Percentiles rank a stretch among this genome's conserved stretches.
phyloP scores from a whole-genome alignment of 139 green algal species.

The Nannochloris sp. region DNA sequence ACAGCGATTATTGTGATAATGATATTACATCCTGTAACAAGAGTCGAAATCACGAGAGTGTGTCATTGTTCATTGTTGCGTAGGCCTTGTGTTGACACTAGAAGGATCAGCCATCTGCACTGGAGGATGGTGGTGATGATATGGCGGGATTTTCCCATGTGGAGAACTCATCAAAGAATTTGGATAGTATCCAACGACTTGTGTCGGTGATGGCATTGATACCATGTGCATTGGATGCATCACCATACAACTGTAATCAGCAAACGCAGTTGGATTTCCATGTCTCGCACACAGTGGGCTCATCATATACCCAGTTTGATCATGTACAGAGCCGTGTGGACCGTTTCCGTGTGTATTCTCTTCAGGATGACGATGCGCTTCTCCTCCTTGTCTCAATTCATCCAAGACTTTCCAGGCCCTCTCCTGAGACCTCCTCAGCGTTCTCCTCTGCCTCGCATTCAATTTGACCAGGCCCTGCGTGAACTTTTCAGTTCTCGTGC shows the following conservation, averaged over 20 bases:
- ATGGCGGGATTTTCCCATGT: too few species aligned
- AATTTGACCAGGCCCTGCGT: conserved; percentile 4
- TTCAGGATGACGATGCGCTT: neutral
- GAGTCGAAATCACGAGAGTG: neutral
- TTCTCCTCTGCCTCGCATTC: conserved; percentile 32
- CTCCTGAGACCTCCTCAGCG: conserved; percentile 31
- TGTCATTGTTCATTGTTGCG: neutral
- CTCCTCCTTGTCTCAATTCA: neutral
- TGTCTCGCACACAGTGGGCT: neutral
- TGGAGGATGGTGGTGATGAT: too few species aligned
- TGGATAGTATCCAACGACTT: too few species aligned
- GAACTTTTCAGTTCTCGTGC: neutral
- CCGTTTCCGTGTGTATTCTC: neutral
- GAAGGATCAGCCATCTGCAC: too few species aligned
- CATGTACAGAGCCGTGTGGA: neutral
- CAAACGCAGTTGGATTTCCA: too few species aligned
- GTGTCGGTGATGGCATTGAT: too few species aligned
- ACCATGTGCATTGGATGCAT: too few species aligned
- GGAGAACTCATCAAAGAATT: too few species aligned
- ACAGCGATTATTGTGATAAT: neutral
- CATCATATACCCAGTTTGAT: neutral
- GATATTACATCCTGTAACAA: neutral
- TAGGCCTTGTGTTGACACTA: neutral
- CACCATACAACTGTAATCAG: too few species aligned
- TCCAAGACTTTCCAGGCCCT: conserved; percentile 26